phyloP scores from a whole-genome alignment of 2,329 filamentous ascomycete species.

The Aspergillus texensis region DNA sequence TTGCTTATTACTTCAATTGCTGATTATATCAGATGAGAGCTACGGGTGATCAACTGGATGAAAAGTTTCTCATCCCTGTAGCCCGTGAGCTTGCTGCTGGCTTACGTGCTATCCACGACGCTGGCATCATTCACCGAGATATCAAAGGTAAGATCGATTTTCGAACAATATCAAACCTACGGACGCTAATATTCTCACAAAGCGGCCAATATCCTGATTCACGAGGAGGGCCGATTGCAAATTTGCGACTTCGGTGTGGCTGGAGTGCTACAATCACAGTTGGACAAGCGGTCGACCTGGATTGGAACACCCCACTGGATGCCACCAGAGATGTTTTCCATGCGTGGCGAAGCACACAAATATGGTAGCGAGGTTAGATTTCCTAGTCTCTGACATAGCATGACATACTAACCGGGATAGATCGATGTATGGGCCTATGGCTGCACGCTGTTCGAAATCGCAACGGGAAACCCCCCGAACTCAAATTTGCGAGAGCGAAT shows the following conservation, averaged over 20 bases:
- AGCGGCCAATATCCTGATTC: slow-evolving; percentile 66
- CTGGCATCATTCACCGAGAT: slow-evolving; percentile 67
- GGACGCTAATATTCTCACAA: not conserved
- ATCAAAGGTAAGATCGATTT: slow-evolving; percentile 55
- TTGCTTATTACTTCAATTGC: slow-evolving; percentile 21
- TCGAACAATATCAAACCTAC: not conserved
- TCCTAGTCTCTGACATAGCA: not conserved
- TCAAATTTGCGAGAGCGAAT: slow-evolving; percentile 50
- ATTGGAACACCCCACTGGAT: slow-evolving; percentile 70
- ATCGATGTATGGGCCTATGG: slow-evolving; percentile 56
- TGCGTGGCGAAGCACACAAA: slow-evolving; percentile 41
- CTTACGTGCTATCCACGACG: slow-evolving; percentile 64
- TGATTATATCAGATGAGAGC: slow-evolving; percentile 49
- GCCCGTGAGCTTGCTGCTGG: slow-evolving; percentile 65
- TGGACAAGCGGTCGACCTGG: slow-evolving; percentile 65
- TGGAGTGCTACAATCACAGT: slow-evolving; percentile 61
- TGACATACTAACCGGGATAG: slow-evolving; percentile 27
- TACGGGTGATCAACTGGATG: slow-evolving; percentile 55
- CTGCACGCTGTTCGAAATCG: slow-evolving; percentile 53
- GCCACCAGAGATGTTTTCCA: slow-evolving; percentile 61
- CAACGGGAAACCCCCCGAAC: slow-evolving; percentile 53
- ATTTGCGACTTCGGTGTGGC: slow-evolving; percentile 69
- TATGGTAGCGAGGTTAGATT: slow-evolving; percentile 50
- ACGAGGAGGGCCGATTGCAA: slow-evolving; percentile 64
- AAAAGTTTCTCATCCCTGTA: slow-evolving; percentile 65